phyloP scores from a whole-genome alignment of 441 rosid genomes.

The Viola pubescens region DNA sequence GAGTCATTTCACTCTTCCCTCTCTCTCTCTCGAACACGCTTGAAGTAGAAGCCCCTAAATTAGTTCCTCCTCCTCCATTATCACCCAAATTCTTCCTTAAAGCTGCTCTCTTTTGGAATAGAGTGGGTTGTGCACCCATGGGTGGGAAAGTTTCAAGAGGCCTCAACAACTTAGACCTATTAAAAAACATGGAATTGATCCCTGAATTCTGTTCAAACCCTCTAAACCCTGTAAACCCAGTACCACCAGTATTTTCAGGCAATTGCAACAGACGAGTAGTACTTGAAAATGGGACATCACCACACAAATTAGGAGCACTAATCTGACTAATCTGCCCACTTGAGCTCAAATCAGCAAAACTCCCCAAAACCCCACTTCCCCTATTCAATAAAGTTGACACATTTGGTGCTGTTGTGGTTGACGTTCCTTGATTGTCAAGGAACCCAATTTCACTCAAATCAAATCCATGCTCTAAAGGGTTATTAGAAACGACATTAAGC shows the following conservation, averaged over 20 bases:
- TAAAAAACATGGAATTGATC: slow-evolving; percentile 26
- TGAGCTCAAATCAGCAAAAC: slow-evolving; percentile 32
- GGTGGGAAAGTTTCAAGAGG: slow-evolving; percentile 57
- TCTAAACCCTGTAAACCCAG: slow-evolving; percentile 34
- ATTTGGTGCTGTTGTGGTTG: slow-evolving; percentile 13
- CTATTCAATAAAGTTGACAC: slow-evolving; percentile 28
- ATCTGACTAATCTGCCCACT: slow-evolving; percentile 31
- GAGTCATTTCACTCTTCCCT: slow-evolving; percentile 34
- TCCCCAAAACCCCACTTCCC: slow-evolving; percentile 28
- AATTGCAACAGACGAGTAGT: slow-evolving; percentile 26
- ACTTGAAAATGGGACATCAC: slow-evolving; percentile 26
- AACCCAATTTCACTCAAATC: slow-evolving; percentile 48
- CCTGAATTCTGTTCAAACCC: slow-evolving; percentile 38
- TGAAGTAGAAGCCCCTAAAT: slow-evolving; percentile 18
- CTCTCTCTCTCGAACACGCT: slow-evolving; percentile 30
- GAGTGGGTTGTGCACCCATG: slow-evolving; percentile 56
- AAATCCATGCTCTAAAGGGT: slow-evolving; percentile 42
- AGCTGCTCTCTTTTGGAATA: slow-evolving; percentile 66
- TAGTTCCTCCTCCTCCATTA: slow-evolving; percentile 15
- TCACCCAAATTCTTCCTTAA: slow-evolving; percentile 42
- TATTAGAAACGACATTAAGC: slow-evolving; percentile 36
- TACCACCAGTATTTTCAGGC: slow-evolving; percentile 24
- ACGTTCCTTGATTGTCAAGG: slow-evolving; percentile 37
- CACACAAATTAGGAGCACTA: slow-evolving; percentile 21
- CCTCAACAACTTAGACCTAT: slow-evolving; percentile 48